Evolutionary conservation across 2,329 filamentous ascomycete genomes (phyloP), one percentile per base, ranked within the genome.

Genomic region (Dothiorella sarmentorum): DNA sequence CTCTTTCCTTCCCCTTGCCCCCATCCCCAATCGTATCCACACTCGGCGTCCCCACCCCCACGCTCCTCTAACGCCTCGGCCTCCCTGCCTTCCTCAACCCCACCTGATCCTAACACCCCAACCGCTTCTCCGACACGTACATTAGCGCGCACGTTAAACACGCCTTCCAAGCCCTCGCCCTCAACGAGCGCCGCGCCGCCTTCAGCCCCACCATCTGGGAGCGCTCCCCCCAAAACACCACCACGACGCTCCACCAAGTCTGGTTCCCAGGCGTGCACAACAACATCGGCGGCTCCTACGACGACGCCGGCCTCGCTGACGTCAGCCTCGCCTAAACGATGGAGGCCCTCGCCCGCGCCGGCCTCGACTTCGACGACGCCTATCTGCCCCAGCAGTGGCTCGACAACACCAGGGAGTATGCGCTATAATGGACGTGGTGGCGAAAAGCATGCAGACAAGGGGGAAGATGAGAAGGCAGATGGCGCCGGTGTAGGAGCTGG

Each of bases 401-500:
- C 10, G 17, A 40, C 20, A 49, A 37, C 33, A 10, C 20, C 20
- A 40, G 15, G n/a, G 43, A 47, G 38, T 38, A 58, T 20, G 11
- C 29, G 85, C 86, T 83, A 88, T 84, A 64, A 88, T 82, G 3
- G 79, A 80, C 3, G 80, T 85, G 2, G 81, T 81, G 2, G 85
- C 84, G 66, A 89, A 87, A 2, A 86, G 72, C 51, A 87, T 77
- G 65, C 85, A 88, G 2, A 86, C 65, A 1, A 88, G 71, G 0
- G 85, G 85, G 56, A 88, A 87, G 75, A 89, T 84, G n/a, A 88
- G 74, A 17, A 88, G 74, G 60, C 85, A 87, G 0, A 84, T 78
- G 4, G 84, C 81, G 3, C 85, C 86, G 7, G 81, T 83, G 49
- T 80, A 80, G 72, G 72, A 88, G 22, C 75, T 69, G 0, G 86